A percentile compares a stretch with the other conserved stretches of the same genome.
Conservation (phyloP, 192 early-diverging fungal genomes). For the Allomyces arbusculus region DNA sequence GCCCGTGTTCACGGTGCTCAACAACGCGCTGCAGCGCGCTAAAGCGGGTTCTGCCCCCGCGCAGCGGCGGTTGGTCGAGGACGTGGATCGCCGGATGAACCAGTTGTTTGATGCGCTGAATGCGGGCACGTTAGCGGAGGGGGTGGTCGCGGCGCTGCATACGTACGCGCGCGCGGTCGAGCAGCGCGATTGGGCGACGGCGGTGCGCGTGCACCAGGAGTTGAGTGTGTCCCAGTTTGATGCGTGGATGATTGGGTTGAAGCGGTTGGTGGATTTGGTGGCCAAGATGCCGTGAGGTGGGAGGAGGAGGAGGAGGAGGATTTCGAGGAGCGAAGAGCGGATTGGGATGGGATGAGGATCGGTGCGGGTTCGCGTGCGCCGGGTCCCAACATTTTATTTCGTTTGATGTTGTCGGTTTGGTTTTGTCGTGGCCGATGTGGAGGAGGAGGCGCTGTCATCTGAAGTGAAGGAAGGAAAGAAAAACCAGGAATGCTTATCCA, state of each 20-base stretch:
- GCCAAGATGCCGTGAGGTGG: neutral
- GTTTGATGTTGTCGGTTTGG: no score
- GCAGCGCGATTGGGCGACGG: neutral
- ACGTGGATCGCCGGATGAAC: slow-evolving; percentile 64
- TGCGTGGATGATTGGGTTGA: neutral
- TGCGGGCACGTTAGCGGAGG: slow-evolving; percentile 41
- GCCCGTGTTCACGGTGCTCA: slow-evolving; percentile 29
- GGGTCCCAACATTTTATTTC: no score
- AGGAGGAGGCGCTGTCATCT: no score
- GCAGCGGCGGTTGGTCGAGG: slow-evolving; percentile 55
- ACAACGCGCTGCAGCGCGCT: slow-evolving; percentile 27
- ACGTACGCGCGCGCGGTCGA: neutral
- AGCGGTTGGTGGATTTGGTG: neutral
- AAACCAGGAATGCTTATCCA: no score
- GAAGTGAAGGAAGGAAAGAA: no score
- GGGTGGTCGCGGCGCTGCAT: slow-evolving; percentile 37
- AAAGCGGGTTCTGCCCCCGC: slow-evolving; percentile 25
- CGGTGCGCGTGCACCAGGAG: neutral
- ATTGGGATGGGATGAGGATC: neutral
- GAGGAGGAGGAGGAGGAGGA: no score
- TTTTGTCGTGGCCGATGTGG: no score
- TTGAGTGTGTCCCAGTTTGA: neutral
- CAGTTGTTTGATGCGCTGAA: slow-evolving; percentile 72
- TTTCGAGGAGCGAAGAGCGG: neutral
- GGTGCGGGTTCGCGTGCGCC: no score